Evolutionary conservation across 2,329 filamentous ascomycete species (phyloP).

Genomic region (Stagonosporopsis vannaccii): DNA sequence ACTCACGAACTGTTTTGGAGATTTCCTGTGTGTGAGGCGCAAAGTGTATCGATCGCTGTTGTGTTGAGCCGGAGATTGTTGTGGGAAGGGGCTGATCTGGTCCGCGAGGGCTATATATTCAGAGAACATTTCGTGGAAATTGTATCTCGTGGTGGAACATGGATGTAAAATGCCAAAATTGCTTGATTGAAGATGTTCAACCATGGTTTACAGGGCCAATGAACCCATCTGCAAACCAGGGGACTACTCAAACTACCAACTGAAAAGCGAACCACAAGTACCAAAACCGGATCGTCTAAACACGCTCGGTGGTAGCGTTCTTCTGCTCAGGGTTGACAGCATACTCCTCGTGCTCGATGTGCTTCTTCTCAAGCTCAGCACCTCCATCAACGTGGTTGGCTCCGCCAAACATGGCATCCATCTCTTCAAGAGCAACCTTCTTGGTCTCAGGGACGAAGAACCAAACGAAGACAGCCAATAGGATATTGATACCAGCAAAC

Average conservation of each 20-base stretch:
- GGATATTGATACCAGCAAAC: constrained; percentile 58
- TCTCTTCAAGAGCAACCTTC: constrained; percentile 61
- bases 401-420: constrained; percentile 64
- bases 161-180: background rate
- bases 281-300: background rate
- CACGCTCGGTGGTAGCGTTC: constrained; percentile 23
- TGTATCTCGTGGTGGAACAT: background rate
- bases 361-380: constrained; percentile 56
- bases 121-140: too few relatives aligned
- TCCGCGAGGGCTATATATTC: background rate
- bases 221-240: background rate
- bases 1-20: background rate
- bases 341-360: constrained; percentile 37
- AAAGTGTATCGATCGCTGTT: background rate
- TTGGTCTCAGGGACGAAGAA: constrained; percentile 55
- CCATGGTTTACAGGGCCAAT: background rate
- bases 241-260: background rate
- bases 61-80: too few relatives aligned
- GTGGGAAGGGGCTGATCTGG: too few relatives aligned
- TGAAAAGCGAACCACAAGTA: background rate
- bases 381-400: constrained; percentile 64
- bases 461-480: constrained; percentile 52
- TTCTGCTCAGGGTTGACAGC: constrained; percentile 31
- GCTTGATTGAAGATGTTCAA: background rate
- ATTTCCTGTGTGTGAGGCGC: background rate